phyloP scores from a whole-genome alignment of 2,329 filamentous ascomycete genomes.

The Aaosphaeria arxii region DNA sequence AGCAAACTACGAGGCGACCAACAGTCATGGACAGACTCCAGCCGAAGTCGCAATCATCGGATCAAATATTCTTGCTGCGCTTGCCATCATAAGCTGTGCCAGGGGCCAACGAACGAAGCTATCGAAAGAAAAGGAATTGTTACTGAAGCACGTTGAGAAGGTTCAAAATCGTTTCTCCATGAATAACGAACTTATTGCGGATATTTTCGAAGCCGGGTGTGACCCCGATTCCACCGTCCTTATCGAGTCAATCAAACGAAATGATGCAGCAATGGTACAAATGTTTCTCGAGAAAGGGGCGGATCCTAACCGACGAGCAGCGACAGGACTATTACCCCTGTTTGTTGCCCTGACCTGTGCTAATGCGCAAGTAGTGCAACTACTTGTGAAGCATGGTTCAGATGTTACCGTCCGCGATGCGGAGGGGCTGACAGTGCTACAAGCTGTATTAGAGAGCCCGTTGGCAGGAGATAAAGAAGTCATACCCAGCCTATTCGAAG shows the following conservation, averaged over 20 bases:
- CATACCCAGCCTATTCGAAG: constrained; percentile 17
- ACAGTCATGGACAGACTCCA: constrained; percentile 18
- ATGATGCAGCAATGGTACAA: constrained; percentile 22
- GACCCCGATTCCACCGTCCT: constrained; percentile 30
- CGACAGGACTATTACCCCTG: constrained; percentile 21
- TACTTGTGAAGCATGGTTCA: constrained; percentile 24
- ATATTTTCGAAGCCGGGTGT: constrained; percentile 30
- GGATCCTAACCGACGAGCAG: constrained; percentile 23
- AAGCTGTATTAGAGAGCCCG: constrained; percentile 21
- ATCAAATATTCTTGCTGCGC: constrained; percentile 25
- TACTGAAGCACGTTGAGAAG: constrained; percentile 27
- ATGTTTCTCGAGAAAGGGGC: constrained; percentile 29
- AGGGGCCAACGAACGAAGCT: constrained; percentile 21
- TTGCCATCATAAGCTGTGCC: constrained; percentile 30
- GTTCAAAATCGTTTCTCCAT: constrained; percentile 23
- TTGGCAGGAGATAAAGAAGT: constrained; percentile 21
- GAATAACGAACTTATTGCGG: constrained; percentile 29
- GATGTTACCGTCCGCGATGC: constrained; percentile 22
- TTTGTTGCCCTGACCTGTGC: constrained; percentile 27
- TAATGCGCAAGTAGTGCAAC: constrained; percentile 18
- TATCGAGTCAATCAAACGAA: constrained; percentile 29
- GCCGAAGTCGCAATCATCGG: constrained; percentile 25
- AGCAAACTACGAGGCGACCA: constrained; percentile 21
- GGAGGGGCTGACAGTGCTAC: constrained; percentile 22
- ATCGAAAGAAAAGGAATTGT: constrained; percentile 29